A percentile compares a stretch with the other conserved stretches of the same genome.
phyloP scores from a whole-genome alignment of 2,329 filamentous ascomycete genomes.

The Ophiostoma sp. region DNA sequence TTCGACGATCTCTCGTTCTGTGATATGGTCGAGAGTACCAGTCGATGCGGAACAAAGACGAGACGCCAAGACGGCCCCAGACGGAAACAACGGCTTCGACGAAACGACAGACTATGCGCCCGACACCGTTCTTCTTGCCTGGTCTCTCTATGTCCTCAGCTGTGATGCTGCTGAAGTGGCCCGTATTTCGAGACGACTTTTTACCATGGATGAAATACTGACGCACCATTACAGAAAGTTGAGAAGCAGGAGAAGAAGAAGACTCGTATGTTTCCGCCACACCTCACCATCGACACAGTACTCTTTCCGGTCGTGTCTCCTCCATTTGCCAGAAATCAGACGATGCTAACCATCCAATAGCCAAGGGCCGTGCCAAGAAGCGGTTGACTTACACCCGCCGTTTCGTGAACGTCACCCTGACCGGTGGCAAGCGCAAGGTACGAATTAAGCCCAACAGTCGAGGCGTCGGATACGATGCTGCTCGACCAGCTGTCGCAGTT shows the following conservation, averaged over 20 bases:
- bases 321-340: neutral
- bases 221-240: constrained; percentile 33
- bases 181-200: neutral
- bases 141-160: neutral
- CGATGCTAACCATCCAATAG: constrained; percentile 19
- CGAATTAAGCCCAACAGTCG: constrained; percentile 33
- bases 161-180: neutral
- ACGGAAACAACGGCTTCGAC: neutral
- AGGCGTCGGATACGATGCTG: neutral
- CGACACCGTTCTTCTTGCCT: neutral
- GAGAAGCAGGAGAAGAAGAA: constrained; percentile 96
- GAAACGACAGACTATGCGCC: neutral
- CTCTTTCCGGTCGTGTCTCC: neutral
- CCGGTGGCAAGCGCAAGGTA: constrained; percentile 93
- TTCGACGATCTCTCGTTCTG: neutral
- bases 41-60: neutral
- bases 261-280: constrained; percentile 49
- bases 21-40: neutral
- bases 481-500: neutral
- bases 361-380: constrained; percentile 98
- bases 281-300: too few relatives aligned
- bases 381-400: constrained; percentile 93
- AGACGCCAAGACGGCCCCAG: neutral
- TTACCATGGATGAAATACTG: constrained; percentile 1
- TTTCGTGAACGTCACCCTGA: constrained; percentile 97